phyloP scores from a whole-genome alignment of 108 stramenopile species.

The Phaeodactylum tricornutum region DNA sequence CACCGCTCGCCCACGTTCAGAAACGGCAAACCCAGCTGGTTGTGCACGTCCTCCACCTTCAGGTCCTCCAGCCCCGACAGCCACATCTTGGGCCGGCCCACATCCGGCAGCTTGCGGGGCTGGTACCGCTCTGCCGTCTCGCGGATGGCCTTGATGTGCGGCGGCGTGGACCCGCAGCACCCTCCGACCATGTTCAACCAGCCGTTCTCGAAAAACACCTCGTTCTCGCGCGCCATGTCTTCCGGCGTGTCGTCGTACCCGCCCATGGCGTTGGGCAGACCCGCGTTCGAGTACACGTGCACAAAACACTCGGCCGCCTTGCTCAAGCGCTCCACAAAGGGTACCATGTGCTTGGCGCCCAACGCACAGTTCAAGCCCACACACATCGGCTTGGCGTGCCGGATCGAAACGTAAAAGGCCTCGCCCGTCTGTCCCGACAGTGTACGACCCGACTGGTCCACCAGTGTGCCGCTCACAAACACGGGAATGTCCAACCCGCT shows the following conservation, averaged over 20 bases:
- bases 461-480: slow-evolving; percentile 93
- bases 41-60: slow-evolving; percentile 47
- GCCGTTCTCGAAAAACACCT: slow-evolving; percentile 52
- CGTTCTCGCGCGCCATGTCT: slow-evolving; percentile 69
- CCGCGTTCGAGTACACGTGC: slow-evolving; percentile 74
- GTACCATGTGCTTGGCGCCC: slow-evolving; percentile 77
- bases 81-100: slow-evolving; percentile 54
- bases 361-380: slow-evolving; percentile 86
- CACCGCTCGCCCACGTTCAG: slow-evolving; percentile 90
- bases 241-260: slow-evolving; percentile 78
- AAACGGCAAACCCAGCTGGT: slow-evolving; percentile 60
- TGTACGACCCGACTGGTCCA: slow-evolving; percentile 66
- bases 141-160: slow-evolving; percentile 76
- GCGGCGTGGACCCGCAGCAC: slow-evolving; percentile 83
- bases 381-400: slow-evolving; percentile 91
- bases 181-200: slow-evolving; percentile 84
- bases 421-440: slow-evolving; percentile 84
- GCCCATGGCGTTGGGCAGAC: slow-evolving; percentile 88
- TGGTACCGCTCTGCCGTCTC: slow-evolving; percentile 35
- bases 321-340: slow-evolving; percentile 64
- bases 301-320: slow-evolving; percentile 70
- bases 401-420: slow-evolving; percentile 92
- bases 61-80: slow-evolving; percentile 74
- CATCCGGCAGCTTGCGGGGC: slow-evolving; percentile 26
- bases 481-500: slow-evolving; percentile 83